Evolutionary conservation across 1,139 yeast genomes (phyloP).

Genomic region (Yamadazyma aaseri): DNA sequence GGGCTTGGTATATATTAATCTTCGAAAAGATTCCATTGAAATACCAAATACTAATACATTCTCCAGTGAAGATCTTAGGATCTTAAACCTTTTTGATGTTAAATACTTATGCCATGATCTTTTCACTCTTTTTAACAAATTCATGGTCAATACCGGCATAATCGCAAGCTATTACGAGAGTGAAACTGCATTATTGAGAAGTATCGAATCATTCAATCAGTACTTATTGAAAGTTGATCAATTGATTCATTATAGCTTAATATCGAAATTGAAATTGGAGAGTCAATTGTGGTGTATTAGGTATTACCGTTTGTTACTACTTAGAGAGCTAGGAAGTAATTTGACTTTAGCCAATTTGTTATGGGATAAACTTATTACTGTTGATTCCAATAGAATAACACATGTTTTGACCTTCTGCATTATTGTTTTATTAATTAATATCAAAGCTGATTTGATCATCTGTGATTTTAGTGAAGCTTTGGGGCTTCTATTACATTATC

Average conservation of each 20-base stretch:
- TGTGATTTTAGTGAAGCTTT: slow-evolving; percentile 66
- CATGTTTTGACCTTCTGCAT: slow-evolving; percentile 50
- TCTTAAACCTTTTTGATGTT: slow-evolving; percentile 38
- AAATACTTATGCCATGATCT: slow-evolving; percentile 45
- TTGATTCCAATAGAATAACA: slow-evolving; percentile 27
- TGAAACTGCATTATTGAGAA: slow-evolving; percentile 40
- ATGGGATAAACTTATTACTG: slow-evolving; percentile 59
- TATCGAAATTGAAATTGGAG: slow-evolving; percentile 51
- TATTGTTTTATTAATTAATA: slow-evolving; percentile 49
- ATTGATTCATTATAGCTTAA: slow-evolving; percentile 40
- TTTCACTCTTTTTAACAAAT: slow-evolving; percentile 44
- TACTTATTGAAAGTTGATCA: slow-evolving; percentile 50
- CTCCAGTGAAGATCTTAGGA: slow-evolving; percentile 33
- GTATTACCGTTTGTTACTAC: slow-evolving; percentile 56
- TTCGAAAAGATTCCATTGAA: slow-evolving; percentile 40
- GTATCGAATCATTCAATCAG: slow-evolving; percentile 47
- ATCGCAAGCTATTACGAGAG: slow-evolving; percentile 41
- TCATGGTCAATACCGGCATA: slow-evolving; percentile 39
- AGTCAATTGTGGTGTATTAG: slow-evolving; percentile 68
- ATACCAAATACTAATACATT: slow-evolving; percentile 36
- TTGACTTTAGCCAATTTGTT: slow-evolving; percentile 41
- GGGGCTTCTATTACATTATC: slow-evolving; percentile 58
- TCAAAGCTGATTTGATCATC: slow-evolving; percentile 47
- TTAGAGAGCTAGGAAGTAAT: slow-evolving; percentile 57
- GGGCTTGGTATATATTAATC: slow-evolving; percentile 54